These are phyloP conservation scores for Caryopteris hybrid DNA, from an alignment of 305 asterid species.

Conservation along the genomic window DNA sequence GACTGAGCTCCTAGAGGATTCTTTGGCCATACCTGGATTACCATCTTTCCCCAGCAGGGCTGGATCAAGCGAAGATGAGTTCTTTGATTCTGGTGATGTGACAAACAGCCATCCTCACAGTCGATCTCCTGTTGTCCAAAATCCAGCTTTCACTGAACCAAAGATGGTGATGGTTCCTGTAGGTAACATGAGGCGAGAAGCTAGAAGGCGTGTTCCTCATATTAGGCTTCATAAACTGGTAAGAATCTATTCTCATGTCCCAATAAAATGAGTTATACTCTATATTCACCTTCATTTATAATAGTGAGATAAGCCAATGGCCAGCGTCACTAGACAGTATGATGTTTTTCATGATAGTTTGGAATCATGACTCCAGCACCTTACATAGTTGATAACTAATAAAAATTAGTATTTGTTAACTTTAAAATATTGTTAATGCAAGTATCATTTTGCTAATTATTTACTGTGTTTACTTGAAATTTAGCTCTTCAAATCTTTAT, in stretches of 20 bases:
- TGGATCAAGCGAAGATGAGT: constrained; percentile 90
- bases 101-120: constrained; percentile 52
- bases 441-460: no score
- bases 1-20: constrained; percentile 83
- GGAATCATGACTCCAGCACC: background rate
- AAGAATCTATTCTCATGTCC: constrained; percentile 19
- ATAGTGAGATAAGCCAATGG: background rate
- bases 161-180: constrained; percentile 46
- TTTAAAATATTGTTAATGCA: no score
- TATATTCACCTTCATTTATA: background rate
- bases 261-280: background rate
- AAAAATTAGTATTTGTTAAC: no score
- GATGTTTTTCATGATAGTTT: background rate
- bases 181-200: constrained; percentile 50
- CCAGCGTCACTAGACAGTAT: background rate
- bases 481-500: no score
- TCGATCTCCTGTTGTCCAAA: constrained; percentile 38
- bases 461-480: no score
- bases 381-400: no score
- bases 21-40: constrained; percentile 72
- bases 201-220: constrained; percentile 50
- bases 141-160: constrained; percentile 44
- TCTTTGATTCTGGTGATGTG: constrained; percentile 79
- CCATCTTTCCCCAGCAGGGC: constrained; percentile 79
- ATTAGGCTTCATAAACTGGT: constrained; percentile 85